These are phyloP conservation scores for Chenopodium album DNA, from an alignment of 148 eudicot species.

Conservation along the genomic window DNA sequence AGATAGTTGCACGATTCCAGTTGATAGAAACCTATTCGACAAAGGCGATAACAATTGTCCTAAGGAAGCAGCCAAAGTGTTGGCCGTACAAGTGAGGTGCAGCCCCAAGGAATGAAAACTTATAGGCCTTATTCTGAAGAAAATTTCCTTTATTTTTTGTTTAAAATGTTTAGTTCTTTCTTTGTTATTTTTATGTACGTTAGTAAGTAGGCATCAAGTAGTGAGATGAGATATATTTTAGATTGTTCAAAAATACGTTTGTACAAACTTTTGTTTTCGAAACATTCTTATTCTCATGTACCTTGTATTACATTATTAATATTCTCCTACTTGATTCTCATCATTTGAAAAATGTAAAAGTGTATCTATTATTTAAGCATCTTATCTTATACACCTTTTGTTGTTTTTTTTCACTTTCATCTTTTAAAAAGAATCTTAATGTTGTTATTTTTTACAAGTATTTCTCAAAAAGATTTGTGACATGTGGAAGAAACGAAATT, in stretches of 20 bases:
- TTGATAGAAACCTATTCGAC: conserved; percentile 42
- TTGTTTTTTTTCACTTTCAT: no score
- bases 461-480: not conserved
- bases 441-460: no score
- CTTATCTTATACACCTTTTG: no score
- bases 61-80: conserved; percentile 29
- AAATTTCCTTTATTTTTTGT: not conserved
- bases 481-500: not conserved
- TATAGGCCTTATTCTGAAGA: not conserved
- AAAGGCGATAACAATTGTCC: conserved; percentile 45
- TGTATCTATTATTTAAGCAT: no score
- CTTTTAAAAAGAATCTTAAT: no score
- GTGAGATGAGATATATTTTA: not conserved
- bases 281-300: not conserved
- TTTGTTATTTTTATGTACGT: not conserved
- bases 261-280: not conserved
- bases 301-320: not conserved
- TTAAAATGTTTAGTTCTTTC: not conserved
- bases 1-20: conserved; percentile 44
- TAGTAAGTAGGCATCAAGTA: not conserved
- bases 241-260: no score
- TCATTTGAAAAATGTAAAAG: no score
- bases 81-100: conserved; percentile 69
- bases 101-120: conserved; percentile 22
- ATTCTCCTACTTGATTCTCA: not conserved